Conservation (phyloP, 495 filamentous ascomycete genomes). For the Mytilinidion resinicola region DNA sequence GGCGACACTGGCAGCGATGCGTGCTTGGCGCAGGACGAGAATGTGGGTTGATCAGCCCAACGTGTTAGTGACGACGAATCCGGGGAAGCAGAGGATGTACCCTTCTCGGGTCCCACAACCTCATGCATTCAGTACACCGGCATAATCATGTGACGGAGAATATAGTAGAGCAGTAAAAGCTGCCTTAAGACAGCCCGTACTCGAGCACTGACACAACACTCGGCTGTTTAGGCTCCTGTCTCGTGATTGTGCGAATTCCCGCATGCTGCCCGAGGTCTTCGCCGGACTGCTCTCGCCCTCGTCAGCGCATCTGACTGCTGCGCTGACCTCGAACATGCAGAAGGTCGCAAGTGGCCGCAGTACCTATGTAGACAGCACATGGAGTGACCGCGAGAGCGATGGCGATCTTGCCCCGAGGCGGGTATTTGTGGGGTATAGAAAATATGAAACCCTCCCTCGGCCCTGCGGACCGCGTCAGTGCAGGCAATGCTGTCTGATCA, state of each 20-base stretch:
- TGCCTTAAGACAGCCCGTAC: neutral
- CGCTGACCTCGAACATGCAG: neutral
- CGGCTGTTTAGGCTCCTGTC: neutral
- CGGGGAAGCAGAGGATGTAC: conserved; percentile 14
- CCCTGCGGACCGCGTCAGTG: conserved; percentile 19
- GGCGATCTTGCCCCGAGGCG: conserved; percentile 4
- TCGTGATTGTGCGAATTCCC: neutral
- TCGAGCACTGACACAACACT: neutral
- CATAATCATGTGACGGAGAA: conserved; percentile 1
- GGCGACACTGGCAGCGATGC: conserved; percentile 5
- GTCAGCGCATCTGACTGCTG: neutral
- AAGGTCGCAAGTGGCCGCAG: neutral
- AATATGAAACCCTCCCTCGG: conserved; percentile 18
- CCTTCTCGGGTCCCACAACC: conserved; percentile 2
- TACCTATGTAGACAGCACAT: neutral
- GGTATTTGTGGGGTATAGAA: conserved; percentile 18
- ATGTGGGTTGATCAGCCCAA: neutral
- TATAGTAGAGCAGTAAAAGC: neutral
- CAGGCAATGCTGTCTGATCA: conserved; percentile 10
- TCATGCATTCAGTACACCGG: neutral
- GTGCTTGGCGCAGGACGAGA: conserved; percentile 5
- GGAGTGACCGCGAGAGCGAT: neutral
- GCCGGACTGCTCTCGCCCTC: neutral
- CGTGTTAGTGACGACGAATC: neutral
- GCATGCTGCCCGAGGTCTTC: neutral